phyloP scores from a whole-genome alignment of 768 basidiomycete species.

The Auricularia sp. region DNA sequence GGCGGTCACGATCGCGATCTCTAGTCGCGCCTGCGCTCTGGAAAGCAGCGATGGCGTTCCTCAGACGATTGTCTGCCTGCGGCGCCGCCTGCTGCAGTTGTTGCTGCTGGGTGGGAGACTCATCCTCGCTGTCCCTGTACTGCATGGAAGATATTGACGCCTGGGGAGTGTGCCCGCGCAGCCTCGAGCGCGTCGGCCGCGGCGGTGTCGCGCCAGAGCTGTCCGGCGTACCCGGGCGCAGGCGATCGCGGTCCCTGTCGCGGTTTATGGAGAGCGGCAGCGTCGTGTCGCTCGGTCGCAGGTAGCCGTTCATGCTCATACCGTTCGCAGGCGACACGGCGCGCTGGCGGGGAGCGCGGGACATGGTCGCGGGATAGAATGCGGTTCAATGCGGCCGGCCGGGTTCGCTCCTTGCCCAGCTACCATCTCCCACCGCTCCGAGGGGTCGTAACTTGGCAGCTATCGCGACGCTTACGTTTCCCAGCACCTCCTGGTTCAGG shows the following conservation, averaged over 20 bases:
- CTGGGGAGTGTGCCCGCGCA: slow-evolving; percentile 14
- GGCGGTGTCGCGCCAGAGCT: slow-evolving; percentile 7
- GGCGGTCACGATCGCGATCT: slow-evolving; percentile 42
- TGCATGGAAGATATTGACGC: slow-evolving; percentile 7
- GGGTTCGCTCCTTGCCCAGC: not conserved
- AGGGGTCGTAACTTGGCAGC: too few relatives aligned
- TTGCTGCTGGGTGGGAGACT: not conserved
- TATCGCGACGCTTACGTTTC: too few relatives aligned
- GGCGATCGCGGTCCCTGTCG: not conserved
- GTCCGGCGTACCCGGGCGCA: not conserved
- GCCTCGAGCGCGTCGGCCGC: slow-evolving; percentile 16
- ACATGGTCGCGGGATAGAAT: not conserved
- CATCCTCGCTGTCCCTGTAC: slow-evolving; percentile 17
- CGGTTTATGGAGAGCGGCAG: not conserved
- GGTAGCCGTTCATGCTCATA: not conserved
- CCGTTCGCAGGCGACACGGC: not conserved
- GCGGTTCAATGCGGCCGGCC: not conserved
- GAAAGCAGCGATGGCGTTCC: slow-evolving; percentile 58
- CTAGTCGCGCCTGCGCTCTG: slow-evolving; percentile 49
- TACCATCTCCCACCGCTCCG: not conserved
- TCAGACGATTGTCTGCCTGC: slow-evolving; percentile 36
- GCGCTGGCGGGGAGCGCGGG: not conserved
- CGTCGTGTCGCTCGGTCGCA: not conserved
- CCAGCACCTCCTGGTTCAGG: too few relatives aligned
- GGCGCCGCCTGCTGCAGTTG: slow-evolving; percentile 5